These are phyloP conservation scores for Melanomma pulvis-pyrius DNA, from an alignment of 495 filamentous ascomycete species.

Conservation along the genomic window DNA sequence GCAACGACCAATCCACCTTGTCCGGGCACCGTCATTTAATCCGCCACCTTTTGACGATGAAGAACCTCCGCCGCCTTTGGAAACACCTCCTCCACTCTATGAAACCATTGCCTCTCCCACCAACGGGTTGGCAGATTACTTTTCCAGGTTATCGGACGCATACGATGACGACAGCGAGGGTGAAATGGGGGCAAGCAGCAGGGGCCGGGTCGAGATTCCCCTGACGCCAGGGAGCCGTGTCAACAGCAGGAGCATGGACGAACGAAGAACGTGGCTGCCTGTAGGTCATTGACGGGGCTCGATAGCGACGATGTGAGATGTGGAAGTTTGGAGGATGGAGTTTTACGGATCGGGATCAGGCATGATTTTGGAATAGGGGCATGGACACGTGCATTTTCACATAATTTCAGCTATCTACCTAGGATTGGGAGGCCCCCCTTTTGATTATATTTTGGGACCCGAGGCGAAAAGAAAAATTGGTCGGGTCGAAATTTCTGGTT, in stretches of 20 bases:
- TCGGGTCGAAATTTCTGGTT: neutral
- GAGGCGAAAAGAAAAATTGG: neutral
- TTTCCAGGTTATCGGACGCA: conserved; percentile 68
- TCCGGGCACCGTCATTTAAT: conserved; percentile 85
- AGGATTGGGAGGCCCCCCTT: neutral
- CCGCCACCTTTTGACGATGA: conserved; percentile 91
- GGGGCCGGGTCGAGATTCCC: conserved; percentile 63
- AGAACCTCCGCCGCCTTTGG: conserved; percentile 76
- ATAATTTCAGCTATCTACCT: neutral
- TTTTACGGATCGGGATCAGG: neutral
- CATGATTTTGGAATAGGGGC: neutral
- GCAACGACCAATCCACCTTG: conserved; percentile 79
- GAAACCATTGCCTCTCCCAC: conserved; percentile 75
- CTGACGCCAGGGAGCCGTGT: conserved; percentile 70
- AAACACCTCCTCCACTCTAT: conserved; percentile 89
- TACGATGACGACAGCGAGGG: conserved; percentile 59
- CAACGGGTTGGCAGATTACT: conserved; percentile 86
- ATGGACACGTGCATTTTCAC: conserved; percentile 7
- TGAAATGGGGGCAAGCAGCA: conserved; percentile 41
- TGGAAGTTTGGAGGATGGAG: neutral
- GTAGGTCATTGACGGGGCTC: conserved; percentile 35
- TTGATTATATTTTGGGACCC: neutral
- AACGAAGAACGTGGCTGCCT: conserved; percentile 47
- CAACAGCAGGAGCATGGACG: conserved; percentile 67
- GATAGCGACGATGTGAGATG: conserved; percentile 1